A percentile compares a stretch with the other conserved stretches of the same genome.
These are phyloP conservation scores for Gracilaria vermiculophylla DNA, from an alignment of 23 red algal species.

Conservation along the genomic window DNA sequence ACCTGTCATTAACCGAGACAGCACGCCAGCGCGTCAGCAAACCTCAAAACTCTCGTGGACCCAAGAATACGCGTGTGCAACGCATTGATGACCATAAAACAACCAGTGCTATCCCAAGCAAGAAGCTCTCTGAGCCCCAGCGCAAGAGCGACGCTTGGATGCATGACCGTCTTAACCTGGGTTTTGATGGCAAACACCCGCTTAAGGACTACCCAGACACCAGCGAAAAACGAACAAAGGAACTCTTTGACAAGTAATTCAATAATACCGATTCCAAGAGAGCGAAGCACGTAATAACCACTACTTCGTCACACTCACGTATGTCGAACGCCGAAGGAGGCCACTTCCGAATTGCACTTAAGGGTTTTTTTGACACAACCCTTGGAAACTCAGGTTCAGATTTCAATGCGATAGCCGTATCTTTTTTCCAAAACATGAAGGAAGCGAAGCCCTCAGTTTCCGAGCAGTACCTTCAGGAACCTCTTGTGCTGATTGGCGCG, in stretches of 20 bases:
- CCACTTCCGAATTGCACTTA: not conserved
- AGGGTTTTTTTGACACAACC: not conserved
- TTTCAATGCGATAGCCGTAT: not conserved
- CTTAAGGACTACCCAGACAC: not conserved
- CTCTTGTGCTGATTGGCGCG: not conserved
- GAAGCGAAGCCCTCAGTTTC: not conserved
- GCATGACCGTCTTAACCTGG: not conserved
- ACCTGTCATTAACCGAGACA: not conserved
- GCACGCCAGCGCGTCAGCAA: not conserved
- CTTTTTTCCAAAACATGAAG: not conserved
- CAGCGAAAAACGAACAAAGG: not conserved
- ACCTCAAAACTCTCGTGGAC: not conserved
- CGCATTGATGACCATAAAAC: no score
- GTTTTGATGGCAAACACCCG: not conserved
- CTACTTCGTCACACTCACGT: no score
- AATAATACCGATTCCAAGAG: not conserved
- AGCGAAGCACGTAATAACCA: not conserved
- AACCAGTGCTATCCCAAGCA: no score
- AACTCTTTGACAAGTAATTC: slow-evolving; percentile 17
- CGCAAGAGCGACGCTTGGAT: not conserved
- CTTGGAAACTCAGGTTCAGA: slow-evolving; percentile 28
- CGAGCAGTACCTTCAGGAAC: not conserved
- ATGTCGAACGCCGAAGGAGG: not conserved
- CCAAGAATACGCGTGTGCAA: no score
- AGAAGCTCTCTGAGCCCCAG: not conserved